Evolutionary conservation across 495 filamentous ascomycete species (phyloP), one percentile per base, ranked within the genome.

Genomic region (Rhypophila decipiens): DNA sequence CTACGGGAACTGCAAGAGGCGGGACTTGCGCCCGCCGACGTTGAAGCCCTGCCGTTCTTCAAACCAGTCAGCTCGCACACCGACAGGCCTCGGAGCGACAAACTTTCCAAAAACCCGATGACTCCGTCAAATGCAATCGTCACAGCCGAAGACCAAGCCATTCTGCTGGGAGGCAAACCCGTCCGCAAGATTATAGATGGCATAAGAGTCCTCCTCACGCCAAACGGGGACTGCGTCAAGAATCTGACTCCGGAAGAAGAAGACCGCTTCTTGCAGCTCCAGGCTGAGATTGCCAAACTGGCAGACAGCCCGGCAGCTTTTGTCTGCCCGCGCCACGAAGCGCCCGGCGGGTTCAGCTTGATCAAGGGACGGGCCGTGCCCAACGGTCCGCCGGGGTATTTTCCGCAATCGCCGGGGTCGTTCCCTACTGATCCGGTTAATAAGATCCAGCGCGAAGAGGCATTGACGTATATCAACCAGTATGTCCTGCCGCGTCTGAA

Each of bases 171-270:
- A 3, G 76, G 76, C 19, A 60, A 67, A 38, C 64, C 72, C 1
- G 69, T 80, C 24, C 73, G 69, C 39, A 80, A 80, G 54, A 51
- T 65, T 1, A 57, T 70, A 15, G 72, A 73, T 23, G 68, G 68
- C 18, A 67, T 71, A 24, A 72, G 76, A 21, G 77, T 81, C 43
- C 67, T 93, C 39, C 80, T 93, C 42, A 90, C 86, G 1, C 87
- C 90, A 3, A 82, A 85, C 47, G 88, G 89, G 3, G 80, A 83
- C 46, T 84, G 86, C 44, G 72, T 96, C 22, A 80, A 80, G 31
- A 87, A 88, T 51, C 70, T 98, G 18, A 84, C 77, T 10, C 59
- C 73, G 12, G 84, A 86, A 23, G 86, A 94, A 57, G 88, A 95
- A 50, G 74, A 85, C 19, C 77, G 83, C 8, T 91, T 87, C 49